These are phyloP conservation scores for Candida maltosa DNA, from an alignment of 805 yeast genomes.

Conservation along the genomic window DNA sequence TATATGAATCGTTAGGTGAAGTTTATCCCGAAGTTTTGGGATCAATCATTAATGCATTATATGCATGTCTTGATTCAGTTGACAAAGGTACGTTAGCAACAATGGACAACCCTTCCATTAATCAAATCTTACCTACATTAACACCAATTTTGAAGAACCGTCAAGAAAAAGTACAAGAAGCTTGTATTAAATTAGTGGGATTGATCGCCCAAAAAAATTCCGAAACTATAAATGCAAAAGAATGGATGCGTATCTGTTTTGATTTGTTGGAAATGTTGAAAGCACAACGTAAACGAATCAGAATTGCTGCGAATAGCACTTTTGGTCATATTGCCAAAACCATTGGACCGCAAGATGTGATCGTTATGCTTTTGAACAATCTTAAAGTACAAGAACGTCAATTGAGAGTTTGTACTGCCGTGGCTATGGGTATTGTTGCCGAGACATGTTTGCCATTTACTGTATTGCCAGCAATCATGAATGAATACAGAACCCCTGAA, in stretches of 20 bases:
- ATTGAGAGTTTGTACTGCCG: slow-evolving; percentile 93
- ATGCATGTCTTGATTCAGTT: slow-evolving; percentile 56
- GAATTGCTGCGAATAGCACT: slow-evolving; percentile 83
- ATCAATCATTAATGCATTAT: slow-evolving; percentile 71
- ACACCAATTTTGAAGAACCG: slow-evolving; percentile 89
- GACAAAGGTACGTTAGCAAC: slow-evolving; percentile 56
- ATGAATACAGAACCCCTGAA: slow-evolving; percentile 90
- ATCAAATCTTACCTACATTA: slow-evolving; percentile 79
- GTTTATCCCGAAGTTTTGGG: slow-evolving; percentile 92
- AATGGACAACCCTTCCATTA: slow-evolving; percentile 63
- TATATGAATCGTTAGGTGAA: slow-evolving; percentile 92
- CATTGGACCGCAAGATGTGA: slow-evolving; percentile 93
- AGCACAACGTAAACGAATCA: slow-evolving; percentile 69
- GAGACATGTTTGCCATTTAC: slow-evolving; percentile 91
- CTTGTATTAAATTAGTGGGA: slow-evolving; percentile 76
- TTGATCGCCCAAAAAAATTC: slow-evolving; percentile 77
- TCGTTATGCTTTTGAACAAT: slow-evolving; percentile 79
- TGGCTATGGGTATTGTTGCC: slow-evolving; percentile 95
- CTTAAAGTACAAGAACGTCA: slow-evolving; percentile 93
- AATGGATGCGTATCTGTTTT: slow-evolving; percentile 96
- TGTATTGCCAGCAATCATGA: slow-evolving; percentile 90
- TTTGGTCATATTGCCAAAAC: slow-evolving; percentile 90
- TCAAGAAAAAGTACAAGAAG: slow-evolving; percentile 87
- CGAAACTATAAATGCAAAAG: slow-evolving; percentile 82
- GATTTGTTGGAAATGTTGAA: slow-evolving; percentile 87